Evolutionary conservation across 2,329 filamentous ascomycete genomes (phyloP).

Genomic region (Albophoma yamanashiensis): DNA sequence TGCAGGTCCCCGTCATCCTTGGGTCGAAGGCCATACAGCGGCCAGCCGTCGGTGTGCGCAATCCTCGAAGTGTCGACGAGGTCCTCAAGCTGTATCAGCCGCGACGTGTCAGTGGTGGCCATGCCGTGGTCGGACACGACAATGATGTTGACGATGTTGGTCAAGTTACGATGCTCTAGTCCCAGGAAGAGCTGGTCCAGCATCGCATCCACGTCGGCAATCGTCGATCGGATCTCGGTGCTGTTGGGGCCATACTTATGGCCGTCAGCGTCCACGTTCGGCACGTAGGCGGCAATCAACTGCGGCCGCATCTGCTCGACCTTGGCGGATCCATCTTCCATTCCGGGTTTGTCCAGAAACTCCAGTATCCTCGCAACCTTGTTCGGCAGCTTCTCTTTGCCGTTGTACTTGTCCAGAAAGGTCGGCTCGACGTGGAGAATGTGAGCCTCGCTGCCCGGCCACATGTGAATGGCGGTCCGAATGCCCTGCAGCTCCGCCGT

Average conservation of each 20-base stretch:
- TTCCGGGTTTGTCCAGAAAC: slow-evolving; percentile 75
- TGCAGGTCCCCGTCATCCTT: slow-evolving; percentile 58
- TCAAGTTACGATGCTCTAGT: slow-evolving; percentile 72
- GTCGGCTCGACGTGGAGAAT: slow-evolving; percentile 65
- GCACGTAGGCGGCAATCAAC: slow-evolving; percentile 88
- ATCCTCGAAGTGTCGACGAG: slow-evolving; percentile 69
- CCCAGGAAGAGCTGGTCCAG: slow-evolving; percentile 66
- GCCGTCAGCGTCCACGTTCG: slow-evolving; percentile 79
- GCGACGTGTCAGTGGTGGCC: slow-evolving; percentile 76
- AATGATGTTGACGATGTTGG: slow-evolving; percentile 81
- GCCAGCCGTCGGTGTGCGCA: slow-evolving; percentile 87
- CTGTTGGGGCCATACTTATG: slow-evolving; percentile 90
- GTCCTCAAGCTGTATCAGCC: slow-evolving; percentile 84
- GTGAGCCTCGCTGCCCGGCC: slow-evolving; percentile 90
- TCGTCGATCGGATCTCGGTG: slow-evolving; percentile 75
- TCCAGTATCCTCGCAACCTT: slow-evolving; percentile 74
- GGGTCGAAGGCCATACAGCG: slow-evolving; percentile 77
- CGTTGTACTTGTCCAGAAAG: slow-evolving; percentile 78
- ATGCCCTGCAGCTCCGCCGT: slow-evolving; percentile 79
- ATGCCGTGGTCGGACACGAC: slow-evolving; percentile 98
- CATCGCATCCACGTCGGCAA: slow-evolving; percentile 73
- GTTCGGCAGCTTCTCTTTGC: slow-evolving; percentile 57
- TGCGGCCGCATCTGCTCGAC: slow-evolving; percentile 60
- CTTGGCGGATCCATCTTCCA: slow-evolving; percentile 43
- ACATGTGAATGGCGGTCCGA: slow-evolving; percentile 87